Base-by-base conservation (phyloP, 2,329 filamentous ascomycete species). In the Trichoderma koningiopsis region DNA sequence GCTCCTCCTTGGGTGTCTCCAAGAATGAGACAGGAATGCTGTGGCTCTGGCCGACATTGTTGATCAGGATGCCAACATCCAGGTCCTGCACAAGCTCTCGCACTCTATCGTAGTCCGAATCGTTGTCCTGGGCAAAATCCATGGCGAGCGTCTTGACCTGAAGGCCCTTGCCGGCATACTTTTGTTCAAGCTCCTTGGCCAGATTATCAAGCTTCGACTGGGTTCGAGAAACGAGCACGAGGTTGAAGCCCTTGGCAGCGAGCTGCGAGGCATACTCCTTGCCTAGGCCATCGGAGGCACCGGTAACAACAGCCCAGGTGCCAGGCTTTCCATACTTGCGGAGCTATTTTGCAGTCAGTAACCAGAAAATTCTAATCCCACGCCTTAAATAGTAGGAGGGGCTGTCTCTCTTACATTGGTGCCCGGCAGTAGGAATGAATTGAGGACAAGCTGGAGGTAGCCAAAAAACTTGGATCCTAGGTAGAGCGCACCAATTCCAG, bases 21-120 rank as follows among this genome's bases (percentile, higher is more conserved):
- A 91, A 83, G 82, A 99, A 99, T 0, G 94, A 87, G 0, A 97
- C 93, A 2, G 96, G 96, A 68, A 98, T 97, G 80, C 86, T 91
- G 84, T 99, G 96, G 81, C 92, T 96, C 80, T 94, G 91, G 73
- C 96, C 96, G 67, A 99, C 96, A 76, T 99, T 99, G 87, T 99
- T 99, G 85, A 99, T 87, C 72, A 99, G 83, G 71, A 99, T 91
- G 56, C 91, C 90, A 31, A 99, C 83, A 73, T 97, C 94, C 49
- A 97, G 87, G 8, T 86, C 91, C 24, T 88, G 81, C 62, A 97
- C 83, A 29, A 93, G 80, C 72, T 87, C 83, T 73, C 88, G 87
- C 60, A 99, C 85, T 58, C 87, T 86, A 68, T 88, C 87, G 83
- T 96, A 98, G 81, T 98, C 94, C 68, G 85, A 83, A 72, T 96